Evolutionary conservation across 2,329 filamentous ascomycete genomes (phyloP), one percentile per base, ranked within the genome.

Genomic region (Penicillium sp.): DNA sequence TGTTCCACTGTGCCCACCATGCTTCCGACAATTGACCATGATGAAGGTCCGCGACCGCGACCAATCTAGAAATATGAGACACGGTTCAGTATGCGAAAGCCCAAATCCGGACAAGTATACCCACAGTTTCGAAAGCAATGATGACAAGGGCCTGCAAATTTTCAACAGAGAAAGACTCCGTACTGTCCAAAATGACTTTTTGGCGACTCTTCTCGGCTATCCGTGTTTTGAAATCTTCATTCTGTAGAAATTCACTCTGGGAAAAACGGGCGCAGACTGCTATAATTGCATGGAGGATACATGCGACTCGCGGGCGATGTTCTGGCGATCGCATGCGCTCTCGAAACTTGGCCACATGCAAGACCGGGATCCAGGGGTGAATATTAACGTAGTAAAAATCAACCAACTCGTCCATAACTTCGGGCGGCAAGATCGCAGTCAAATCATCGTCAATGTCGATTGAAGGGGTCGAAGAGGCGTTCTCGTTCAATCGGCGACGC

Each of bases 1-100:
- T 73, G 63, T 62, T 79, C 74, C 1, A 80, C 75, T 0, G 74
- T 76, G 17, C 76, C 61, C 0, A 74, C 72, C 71, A 78, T 73
- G 26, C 68, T 72, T 15, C 75, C 75, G 17, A 78, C 69, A 1
- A 77, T 70, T 12, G 70, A 73, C 76, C 75, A 78, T 2, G 75
- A 72, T 2, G 72, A 74, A 4, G 75, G 73, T 0, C 73, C 73
- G 9, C 72, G 67, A 24, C 75, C 75, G 30, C 72, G 72, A 22
- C 71, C 73, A 53, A 77, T 76, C 72, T 72, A 54, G 15, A 44
- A 19, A 3, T 1, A 15, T 24, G 24, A 38, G 24, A 13, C 19
- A n/a, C 24, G 8, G 17, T 28, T 47, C 24, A 47, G 44, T 8
- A 28, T 17, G 24, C 12, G 44, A 17, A 28, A 28, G 5, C 7